These are phyloP conservation scores for Conringia planisiliqua DNA, from an alignment of 345 rosid genomes.

Conservation along the genomic window DNA sequence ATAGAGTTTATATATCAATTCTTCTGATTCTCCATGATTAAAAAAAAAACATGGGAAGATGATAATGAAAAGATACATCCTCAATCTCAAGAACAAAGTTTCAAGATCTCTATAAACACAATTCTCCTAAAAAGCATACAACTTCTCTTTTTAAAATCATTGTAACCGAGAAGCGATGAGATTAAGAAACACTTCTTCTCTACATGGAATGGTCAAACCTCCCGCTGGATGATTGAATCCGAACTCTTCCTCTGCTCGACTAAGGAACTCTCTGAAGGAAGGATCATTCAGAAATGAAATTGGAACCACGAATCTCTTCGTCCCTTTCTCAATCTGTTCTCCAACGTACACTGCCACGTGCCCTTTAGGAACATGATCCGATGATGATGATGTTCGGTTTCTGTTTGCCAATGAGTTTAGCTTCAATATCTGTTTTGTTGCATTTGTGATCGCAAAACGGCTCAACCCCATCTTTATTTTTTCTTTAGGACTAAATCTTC, in stretches of 20 bases:
- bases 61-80: conserved; percentile 13
- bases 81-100: conserved; percentile 1
- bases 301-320: conserved; percentile 43
- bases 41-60: conserved; percentile 10
- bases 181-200: conserved; percentile 35
- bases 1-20: neutral
- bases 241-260: conserved; percentile 48
- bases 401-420: conserved; percentile 25
- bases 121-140: neutral
- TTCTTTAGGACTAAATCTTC: neutral
- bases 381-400: conserved; percentile 30
- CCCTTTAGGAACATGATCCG: conserved; percentile 44
- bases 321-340: conserved; percentile 38
- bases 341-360: conserved; percentile 47
- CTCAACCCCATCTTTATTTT: conserved; percentile 26
- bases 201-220: conserved; percentile 46
- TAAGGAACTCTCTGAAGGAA: conserved; percentile 41
- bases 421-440: conserved; percentile 30
- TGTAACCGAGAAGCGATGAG: conserved; percentile 33
- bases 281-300: conserved; percentile 45
- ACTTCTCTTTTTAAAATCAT: neutral
- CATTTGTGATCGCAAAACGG: conserved; percentile 31
- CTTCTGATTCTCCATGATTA: conserved; percentile 19
- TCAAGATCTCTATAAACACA: conserved; percentile 5
- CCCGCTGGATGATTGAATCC: conserved; percentile 52